A percentile compares a stretch with the other conserved stretches of the same genome.
Conservation (phyloP, 441 rosid genomes). For the Euphorbia schlechtendalii region DNA sequence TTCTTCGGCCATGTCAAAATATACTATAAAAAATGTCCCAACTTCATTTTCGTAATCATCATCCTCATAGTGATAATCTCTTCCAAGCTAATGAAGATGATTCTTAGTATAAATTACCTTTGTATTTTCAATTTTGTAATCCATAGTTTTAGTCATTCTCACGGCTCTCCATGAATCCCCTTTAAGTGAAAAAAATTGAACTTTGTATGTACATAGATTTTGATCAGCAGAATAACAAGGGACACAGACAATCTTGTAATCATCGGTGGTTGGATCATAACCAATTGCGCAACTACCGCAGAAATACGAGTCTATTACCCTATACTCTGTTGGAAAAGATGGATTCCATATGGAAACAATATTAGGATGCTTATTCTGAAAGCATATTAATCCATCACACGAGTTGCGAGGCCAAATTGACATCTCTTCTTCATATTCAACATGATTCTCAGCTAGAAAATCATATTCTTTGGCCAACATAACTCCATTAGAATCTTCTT, state of each 20-base stretch:
- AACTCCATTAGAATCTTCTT: not conserved
- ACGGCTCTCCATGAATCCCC: not conserved
- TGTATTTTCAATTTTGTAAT: not conserved
- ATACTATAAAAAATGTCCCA: not conserved
- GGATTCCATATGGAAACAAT: not conserved
- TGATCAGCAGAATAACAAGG: not conserved
- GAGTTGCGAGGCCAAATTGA: not conserved
- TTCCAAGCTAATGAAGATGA: not conserved
- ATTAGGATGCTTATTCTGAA: not conserved
- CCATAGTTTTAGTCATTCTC: not conserved
- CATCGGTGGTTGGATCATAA: not conserved
- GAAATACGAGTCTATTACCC: not conserved
- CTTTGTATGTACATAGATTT: not conserved
- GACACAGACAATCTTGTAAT: not conserved
- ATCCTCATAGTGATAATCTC: not conserved
- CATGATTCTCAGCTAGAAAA: not conserved
- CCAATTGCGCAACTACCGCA: not conserved
- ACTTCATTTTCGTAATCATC: no score
- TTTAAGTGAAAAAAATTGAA: not conserved
- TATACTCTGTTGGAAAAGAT: not conserved
- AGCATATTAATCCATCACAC: slow-evolving; percentile 1
- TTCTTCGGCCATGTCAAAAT: not conserved
- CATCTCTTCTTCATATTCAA: not conserved
- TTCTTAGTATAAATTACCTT: not conserved
- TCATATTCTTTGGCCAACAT: not conserved